Evolutionary conservation across 164 flowering plant species (phyloP).

Genomic region (Cinnamomum chago): DNA sequence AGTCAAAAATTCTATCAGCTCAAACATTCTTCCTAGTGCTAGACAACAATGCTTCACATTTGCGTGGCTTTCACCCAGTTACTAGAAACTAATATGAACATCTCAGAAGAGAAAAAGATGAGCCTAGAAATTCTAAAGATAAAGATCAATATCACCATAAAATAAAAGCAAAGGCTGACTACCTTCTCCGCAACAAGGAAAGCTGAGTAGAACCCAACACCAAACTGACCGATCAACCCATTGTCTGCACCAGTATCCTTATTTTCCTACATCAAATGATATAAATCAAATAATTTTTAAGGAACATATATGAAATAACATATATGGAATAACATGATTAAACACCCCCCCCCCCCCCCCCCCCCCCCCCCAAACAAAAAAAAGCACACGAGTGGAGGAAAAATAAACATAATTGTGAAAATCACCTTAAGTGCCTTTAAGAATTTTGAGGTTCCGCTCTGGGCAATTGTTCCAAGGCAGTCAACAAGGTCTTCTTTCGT

Average conservation of each 20-base stretch:
- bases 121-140: too few relatives aligned
- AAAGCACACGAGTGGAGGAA: not conserved
- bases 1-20: too few relatives aligned
- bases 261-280: conserved; percentile 51
- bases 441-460: conserved; percentile 97
- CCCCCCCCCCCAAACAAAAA: not conserved
- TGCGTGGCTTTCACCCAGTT: too few relatives aligned
- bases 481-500: conserved; percentile 93
- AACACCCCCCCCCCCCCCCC: too few relatives aligned
- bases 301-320: not conserved
- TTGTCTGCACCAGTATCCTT: conserved; percentile 85
- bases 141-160: not conserved
- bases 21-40: too few relatives aligned
- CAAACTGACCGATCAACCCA: conserved; percentile 94
- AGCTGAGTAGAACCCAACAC: conserved; percentile 98
- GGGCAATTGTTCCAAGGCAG: conserved; percentile 98
- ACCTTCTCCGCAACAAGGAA: conserved; percentile 94
- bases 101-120: too few relatives aligned
- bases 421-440: conserved; percentile 83
- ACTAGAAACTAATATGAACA: too few relatives aligned
- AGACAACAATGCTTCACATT: too few relatives aligned
- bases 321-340: too few relatives aligned
- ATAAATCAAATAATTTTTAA: not conserved
- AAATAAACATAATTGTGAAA: not conserved
- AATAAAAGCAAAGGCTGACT: not conserved